Conservation (phyloP, 1,139 yeast species). For the Magnusiomyces paraingens region DNA sequence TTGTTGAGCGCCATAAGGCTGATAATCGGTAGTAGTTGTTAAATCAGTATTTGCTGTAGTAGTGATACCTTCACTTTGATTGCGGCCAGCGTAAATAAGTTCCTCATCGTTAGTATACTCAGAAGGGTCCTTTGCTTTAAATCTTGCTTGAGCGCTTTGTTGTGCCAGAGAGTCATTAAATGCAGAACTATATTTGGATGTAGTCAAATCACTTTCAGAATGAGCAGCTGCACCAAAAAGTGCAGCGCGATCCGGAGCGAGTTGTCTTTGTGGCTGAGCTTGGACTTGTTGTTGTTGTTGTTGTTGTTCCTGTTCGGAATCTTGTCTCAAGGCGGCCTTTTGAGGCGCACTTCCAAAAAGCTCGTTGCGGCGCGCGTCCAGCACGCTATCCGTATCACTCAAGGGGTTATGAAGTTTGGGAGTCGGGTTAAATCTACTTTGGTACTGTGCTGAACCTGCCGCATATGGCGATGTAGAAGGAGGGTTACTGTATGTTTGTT, state of each 20-base stretch:
- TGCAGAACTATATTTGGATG: not conserved
- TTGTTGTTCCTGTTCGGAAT: slow-evolving; percentile 11
- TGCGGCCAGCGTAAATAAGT: slow-evolving; percentile 27
- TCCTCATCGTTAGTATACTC: slow-evolving; percentile 55
- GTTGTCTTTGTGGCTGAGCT: not conserved
- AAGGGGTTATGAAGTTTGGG: not conserved
- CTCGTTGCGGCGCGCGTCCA: slow-evolving; percentile 24
- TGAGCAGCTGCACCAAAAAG: slow-evolving; percentile 16
- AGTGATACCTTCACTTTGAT: not conserved
- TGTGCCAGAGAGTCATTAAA: not conserved
- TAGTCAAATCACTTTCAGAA: not conserved
- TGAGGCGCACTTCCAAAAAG: slow-evolving; percentile 26
- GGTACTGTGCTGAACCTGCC: slow-evolving; percentile 24
- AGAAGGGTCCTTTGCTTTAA: not conserved
- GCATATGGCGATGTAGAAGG: slow-evolving; percentile 25
- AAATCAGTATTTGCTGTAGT: slow-evolving; percentile 3
- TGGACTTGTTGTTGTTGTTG: not conserved
- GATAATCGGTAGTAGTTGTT: slow-evolving; percentile 1
- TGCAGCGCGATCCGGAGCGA: slow-evolving; percentile 14
- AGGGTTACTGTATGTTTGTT: slow-evolving; percentile 9
- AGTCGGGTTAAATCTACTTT: slow-evolving; percentile 22
- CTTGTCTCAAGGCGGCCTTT: slow-evolving; percentile 15
- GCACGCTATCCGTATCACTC: slow-evolving; percentile 1
- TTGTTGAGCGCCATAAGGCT: slow-evolving; percentile 5
- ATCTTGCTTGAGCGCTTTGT: slow-evolving; percentile 28